Evolutionary conservation across 176 grass and related monocot genomes (phyloP), one percentile per base, ranked within the genome.

Genomic region (Lolium rigidum): DNA sequence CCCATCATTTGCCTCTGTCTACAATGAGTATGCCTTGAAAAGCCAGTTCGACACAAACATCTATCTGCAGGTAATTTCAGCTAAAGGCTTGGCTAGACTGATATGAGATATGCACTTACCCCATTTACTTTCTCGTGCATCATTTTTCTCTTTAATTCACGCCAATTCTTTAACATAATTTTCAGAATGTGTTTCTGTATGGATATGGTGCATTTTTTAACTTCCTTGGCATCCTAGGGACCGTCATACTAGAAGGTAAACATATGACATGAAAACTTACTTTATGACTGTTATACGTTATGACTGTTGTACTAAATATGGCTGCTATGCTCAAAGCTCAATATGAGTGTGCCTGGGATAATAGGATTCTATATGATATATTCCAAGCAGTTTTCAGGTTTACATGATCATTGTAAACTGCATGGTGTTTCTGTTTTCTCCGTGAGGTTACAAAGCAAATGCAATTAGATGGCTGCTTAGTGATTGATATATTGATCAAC

Each of bases 191-290:
- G 56, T 99, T 99, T 95, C 88, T 99, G 76, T 99, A 99, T 87
- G 97, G 97, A 83, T 96, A 99, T 91, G 97, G 97, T 83, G 97
- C 97, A 70, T 93, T 99, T 87, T 99, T 99, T 87, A 99, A 99
- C 79, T 93, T 99, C 47, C 90, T 99, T 80, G 97, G 94, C 15
- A 96, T 99, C 81, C 31, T 99, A 77, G 97, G 87, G 57, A 99
- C 89, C 78, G 94, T 86, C 58, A 46, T 99, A 88, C 91, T 96
- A 82, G 81, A 99, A 92, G 97, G 97, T 99, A 86, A 60, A 52
- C 39, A 88, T 85, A 16, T 63, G 81, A 70, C 21, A 12, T 78
- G 37, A 39, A 85, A 39, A 50, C 8, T 44, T 69, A 5, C 63
- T 81, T 59, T 26, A 84, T 67, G 38, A 18, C 39, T 80, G 38